Percentiles rank a stretch among this genome's conserved stretches.
These are phyloP conservation scores for Sporothrix humicola DNA, from an alignment of 2,329 filamentous ascomycete species.

Conservation along the genomic window DNA sequence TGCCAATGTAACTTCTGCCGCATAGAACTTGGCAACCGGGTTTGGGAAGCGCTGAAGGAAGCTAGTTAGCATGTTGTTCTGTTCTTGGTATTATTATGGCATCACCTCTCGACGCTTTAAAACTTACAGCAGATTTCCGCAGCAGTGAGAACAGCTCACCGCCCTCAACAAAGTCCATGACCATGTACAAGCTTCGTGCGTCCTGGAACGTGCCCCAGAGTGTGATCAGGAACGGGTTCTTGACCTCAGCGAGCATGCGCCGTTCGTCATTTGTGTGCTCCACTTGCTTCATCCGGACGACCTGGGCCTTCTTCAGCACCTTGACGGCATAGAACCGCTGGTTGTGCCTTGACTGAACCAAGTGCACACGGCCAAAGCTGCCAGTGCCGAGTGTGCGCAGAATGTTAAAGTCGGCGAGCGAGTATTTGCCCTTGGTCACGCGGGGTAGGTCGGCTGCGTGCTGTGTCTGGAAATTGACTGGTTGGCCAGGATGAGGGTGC, in stretches of 20 bases:
- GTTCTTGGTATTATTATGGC: too few species aligned
- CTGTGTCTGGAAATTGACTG: constrained; percentile 36
- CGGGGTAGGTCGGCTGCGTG: constrained; percentile 52
- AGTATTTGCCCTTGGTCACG: constrained; percentile 96
- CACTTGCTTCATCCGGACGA: constrained; percentile 99
- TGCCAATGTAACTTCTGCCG: constrained; percentile 93
- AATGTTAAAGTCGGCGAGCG: constrained; percentile 85
- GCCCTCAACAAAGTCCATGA: constrained; percentile 99
- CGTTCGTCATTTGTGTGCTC: constrained; percentile 99
- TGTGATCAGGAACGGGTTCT: constrained; percentile 96
- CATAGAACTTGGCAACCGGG: constrained; percentile 98
- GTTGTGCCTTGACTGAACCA: constrained; percentile 98
- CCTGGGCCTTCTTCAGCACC: constrained; percentile 96
- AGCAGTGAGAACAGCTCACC: constrained; percentile 95
- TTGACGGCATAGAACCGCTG: constrained; percentile 98
- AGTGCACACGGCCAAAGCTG: constrained; percentile 93
- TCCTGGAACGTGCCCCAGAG: constrained; percentile 99
- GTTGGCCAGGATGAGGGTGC: constrained; percentile 38
- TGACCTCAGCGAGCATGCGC: constrained; percentile 93
- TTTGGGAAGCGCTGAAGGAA: constrained; percentile 88
- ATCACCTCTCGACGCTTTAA: too few species aligned
- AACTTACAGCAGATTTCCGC: constrained; percentile 83
- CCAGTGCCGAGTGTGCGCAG: constrained; percentile 92
- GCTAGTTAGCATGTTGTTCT: background rate
- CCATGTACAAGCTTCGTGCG: constrained; percentile 96